Percentiles rank a stretch among this genome's conserved stretches.
phyloP scores from a whole-genome alignment of 306 rosid species.

The Quercus bicolor region DNA sequence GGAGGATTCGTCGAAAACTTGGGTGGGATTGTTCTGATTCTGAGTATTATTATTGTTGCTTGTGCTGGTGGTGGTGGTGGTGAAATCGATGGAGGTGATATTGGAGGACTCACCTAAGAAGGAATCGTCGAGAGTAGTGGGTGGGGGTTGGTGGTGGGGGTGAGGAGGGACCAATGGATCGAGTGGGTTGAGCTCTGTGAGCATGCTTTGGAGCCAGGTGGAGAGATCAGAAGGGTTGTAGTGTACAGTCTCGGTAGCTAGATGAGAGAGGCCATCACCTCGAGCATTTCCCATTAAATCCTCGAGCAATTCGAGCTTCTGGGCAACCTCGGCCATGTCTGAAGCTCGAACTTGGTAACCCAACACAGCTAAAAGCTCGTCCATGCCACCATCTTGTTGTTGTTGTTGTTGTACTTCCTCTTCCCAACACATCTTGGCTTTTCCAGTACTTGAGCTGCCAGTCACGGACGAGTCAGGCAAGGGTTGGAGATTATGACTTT shows the following conservation, averaged over 20 bases:
- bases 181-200: conserved; percentile 53
- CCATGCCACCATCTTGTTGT: conserved; percentile 58
- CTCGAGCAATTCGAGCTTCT: conserved; percentile 73
- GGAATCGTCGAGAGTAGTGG: conserved; percentile 23
- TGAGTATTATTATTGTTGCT: not conserved
- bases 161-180: conserved; percentile 24
- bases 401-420: conserved; percentile 39
- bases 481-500: conserved; percentile 14
- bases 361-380: conserved; percentile 77
- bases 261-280: conserved; percentile 44
- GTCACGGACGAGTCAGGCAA: conserved; percentile 27
- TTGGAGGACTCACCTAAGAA: conserved; percentile 53
- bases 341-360: conserved; percentile 83
- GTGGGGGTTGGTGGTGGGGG: not conserved
- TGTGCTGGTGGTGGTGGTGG: not conserved
- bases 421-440: conserved; percentile 61
- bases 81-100: conserved; percentile 46
- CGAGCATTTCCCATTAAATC: conserved; percentile 64
- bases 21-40: not conserved
- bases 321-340: conserved; percentile 85
- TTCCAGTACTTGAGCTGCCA: conserved; percentile 4
- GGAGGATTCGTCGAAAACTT: conserved; percentile 43
- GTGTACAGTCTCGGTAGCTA: conserved; percentile 56
- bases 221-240: conserved; percentile 82
- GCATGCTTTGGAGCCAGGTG: conserved; percentile 68